Evolutionary conservation across 2,329 filamentous ascomycete genomes (phyloP), one percentile per base, ranked within the genome.

Genomic region (Escovopsis sp.): DNA sequence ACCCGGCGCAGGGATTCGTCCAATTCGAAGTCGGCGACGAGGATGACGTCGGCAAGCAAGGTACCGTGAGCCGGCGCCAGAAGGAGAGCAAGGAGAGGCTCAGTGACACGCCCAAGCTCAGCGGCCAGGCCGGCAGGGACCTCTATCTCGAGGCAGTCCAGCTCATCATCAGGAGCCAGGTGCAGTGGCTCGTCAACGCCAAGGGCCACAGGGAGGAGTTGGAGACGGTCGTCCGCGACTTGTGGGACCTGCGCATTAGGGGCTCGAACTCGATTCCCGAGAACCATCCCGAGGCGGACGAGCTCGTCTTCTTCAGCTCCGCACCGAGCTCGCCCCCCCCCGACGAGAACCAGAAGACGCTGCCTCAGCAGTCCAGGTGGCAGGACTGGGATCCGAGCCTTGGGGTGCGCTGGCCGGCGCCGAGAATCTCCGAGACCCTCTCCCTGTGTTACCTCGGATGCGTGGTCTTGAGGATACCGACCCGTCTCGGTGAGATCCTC

Each of bases 91-190:
- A 67, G 41, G 66, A 74, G 53, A 74, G 67, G 39, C 63, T 70
- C 38, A 67, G 67, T 39, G 66, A 66, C 45, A 43, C 42, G 26
- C 39, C 42, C n/a, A 72, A 80, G 54, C 67, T 84, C 40, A 59
- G 59, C 6, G 88, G 88, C 36, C 67, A 74, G 38, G 71, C 76
- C 42, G 89, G 82, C 12, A 76, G 79, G 49, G 76, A 82, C 48
- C 72, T 95, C 23, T 95, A 85, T 57, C 68, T 96, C 33, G 82
- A 94, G 57, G 82, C 77, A 48, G 74, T 93, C 45, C 89, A 96
- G 60, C 67, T 94, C 30, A 72, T 96, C 39, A 65, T 98, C 26
- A 78, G 87, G 57, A 85, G 82, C 55, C 89, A 96, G 64, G 65
- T 85, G 12, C 63, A 75, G 54, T 88, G 81, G 69, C 67, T 96